phyloP scores from a whole-genome alignment of 2,329 filamentous ascomycete genomes.

The Plectosphaerella sp. region DNA sequence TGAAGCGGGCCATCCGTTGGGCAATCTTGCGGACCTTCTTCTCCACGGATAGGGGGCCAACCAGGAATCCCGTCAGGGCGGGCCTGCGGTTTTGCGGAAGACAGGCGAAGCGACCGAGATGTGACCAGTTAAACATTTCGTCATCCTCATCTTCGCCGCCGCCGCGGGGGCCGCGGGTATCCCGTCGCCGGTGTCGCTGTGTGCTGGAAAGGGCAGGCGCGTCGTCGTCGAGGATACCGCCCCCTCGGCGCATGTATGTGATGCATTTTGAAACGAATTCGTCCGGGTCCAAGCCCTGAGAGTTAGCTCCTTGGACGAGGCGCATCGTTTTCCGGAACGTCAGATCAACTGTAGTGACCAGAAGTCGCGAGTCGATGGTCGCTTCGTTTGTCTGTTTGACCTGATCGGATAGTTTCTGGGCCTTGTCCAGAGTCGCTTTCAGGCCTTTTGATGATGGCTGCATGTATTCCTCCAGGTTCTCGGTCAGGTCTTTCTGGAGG shows the following conservation, averaged over 20 bases:
- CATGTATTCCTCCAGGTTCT: slow-evolving; percentile 71
- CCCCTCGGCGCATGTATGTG: slow-evolving; percentile 73
- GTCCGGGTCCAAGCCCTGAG: slow-evolving; percentile 79
- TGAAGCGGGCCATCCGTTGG: slow-evolving; percentile 67
- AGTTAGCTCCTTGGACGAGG: slow-evolving; percentile 66
- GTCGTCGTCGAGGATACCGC: slow-evolving; percentile 47
- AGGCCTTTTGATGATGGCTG: slow-evolving; percentile 62
- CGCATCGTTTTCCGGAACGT: slow-evolving; percentile 73
- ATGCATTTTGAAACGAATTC: slow-evolving; percentile 91
- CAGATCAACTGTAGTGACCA: slow-evolving; percentile 76
- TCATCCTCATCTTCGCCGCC: slow-evolving; percentile 54
- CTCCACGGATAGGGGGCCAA: slow-evolving; percentile 84
- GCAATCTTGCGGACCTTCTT: slow-evolving; percentile 71
- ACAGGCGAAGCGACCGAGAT: slow-evolving; percentile 74
- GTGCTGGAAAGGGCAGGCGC: slow-evolving; percentile 46
- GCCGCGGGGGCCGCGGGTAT: slow-evolving; percentile 10
- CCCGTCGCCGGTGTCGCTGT: slow-evolving; percentile 40
- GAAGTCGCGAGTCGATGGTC: slow-evolving; percentile 80
- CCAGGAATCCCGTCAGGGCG: slow-evolving; percentile 74
- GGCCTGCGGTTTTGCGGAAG: slow-evolving; percentile 70
- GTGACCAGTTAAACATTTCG: slow-evolving; percentile 80
- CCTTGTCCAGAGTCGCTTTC: slow-evolving; percentile 58
- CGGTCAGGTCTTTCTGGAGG: slow-evolving; percentile 53
- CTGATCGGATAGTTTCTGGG: slow-evolving; percentile 60
- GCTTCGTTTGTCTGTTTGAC: slow-evolving; percentile 90